Evolutionary conservation across 768 basidiomycete species (phyloP).

Genomic region (Psilocybe cyanescens): DNA sequence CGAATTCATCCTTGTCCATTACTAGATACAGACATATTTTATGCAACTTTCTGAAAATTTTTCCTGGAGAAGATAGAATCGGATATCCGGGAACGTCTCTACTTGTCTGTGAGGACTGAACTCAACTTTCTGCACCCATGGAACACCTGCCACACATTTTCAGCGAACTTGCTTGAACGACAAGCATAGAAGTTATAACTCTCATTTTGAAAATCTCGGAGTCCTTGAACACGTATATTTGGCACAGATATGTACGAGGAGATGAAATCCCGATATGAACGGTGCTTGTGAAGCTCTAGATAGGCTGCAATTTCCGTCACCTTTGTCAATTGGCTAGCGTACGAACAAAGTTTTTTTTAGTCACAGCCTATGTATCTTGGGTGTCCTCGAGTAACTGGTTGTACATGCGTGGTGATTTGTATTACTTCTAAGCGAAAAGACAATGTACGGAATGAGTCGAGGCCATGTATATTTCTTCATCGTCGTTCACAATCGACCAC

Average conservation of each 20-base stretch:
- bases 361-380: slow-evolving; percentile 74
- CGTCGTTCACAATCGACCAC: too few species aligned
- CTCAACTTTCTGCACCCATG: slow-evolving; percentile 82
- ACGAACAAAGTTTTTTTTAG: slow-evolving; percentile 51
- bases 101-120: too few species aligned
- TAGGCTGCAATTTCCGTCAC: slow-evolving; percentile 89
- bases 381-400: slow-evolving; percentile 67
- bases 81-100: too few species aligned
- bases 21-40: too few species aligned
- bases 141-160: slow-evolving; percentile 61
- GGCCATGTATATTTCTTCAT: too few species aligned
- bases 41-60: too few species aligned
- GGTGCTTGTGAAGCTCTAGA: slow-evolving; percentile 90
- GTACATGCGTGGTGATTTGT: slow-evolving; percentile 40
- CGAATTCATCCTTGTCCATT: too few species aligned
- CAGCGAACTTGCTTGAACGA: neutral
- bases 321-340: slow-evolving; percentile 72
- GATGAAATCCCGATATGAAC: slow-evolving; percentile 84
- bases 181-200: neutral
- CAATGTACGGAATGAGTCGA: too few species aligned
- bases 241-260: slow-evolving; percentile 92
- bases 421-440: too few species aligned
- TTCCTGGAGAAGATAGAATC: too few species aligned
- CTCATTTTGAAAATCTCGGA: slow-evolving; percentile 83
- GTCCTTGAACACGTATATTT: slow-evolving; percentile 81